A percentile compares a stretch with the other conserved stretches of the same genome.
Conservation (phyloP, 768 basidiomycete genomes). For the Coprinopsis strossmayeri region DNA sequence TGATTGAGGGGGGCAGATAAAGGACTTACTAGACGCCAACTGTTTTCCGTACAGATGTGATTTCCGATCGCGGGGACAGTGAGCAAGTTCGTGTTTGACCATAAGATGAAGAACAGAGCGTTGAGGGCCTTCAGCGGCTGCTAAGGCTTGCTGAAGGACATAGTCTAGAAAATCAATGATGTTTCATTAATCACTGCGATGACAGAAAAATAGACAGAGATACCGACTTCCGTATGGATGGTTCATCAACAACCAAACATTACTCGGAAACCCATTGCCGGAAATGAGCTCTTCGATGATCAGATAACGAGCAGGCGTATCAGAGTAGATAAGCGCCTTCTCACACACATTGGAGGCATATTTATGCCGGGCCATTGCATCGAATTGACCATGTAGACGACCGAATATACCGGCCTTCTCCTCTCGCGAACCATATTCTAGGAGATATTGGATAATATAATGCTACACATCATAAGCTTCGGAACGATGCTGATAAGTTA, state of each 20-base stretch:
- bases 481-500: not conserved
- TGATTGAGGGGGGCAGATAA: not conserved
- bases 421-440: constrained; percentile 68
- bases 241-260: constrained; percentile 72
- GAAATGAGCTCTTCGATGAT: constrained; percentile 76
- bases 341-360: constrained; percentile 96
- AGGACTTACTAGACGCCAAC: not conserved
- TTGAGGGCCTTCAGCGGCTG: constrained; percentile 66
- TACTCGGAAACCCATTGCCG: constrained; percentile 40
- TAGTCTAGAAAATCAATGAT: constrained; percentile 51
- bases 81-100: constrained; percentile 61
- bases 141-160: constrained; percentile 75
- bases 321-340: constrained; percentile 71
- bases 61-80: not conserved
- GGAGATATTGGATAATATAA: constrained; percentile 92
- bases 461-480: constrained; percentile 42
- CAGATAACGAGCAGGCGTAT: constrained; percentile 52
- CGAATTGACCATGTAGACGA: constrained; percentile 70
- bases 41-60: not conserved
- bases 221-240: constrained; percentile 84
- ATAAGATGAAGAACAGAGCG: constrained; percentile 54
- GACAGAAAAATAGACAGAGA: not conserved
- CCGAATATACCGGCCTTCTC: constrained; percentile 64
- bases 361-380: constrained; percentile 79
- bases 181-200: not conserved